Percentiles rank a stretch among this genome's conserved stretches.
phyloP scores from a whole-genome alignment of 1,139 yeast species.

The Blastobotrys capitulatus region DNA sequence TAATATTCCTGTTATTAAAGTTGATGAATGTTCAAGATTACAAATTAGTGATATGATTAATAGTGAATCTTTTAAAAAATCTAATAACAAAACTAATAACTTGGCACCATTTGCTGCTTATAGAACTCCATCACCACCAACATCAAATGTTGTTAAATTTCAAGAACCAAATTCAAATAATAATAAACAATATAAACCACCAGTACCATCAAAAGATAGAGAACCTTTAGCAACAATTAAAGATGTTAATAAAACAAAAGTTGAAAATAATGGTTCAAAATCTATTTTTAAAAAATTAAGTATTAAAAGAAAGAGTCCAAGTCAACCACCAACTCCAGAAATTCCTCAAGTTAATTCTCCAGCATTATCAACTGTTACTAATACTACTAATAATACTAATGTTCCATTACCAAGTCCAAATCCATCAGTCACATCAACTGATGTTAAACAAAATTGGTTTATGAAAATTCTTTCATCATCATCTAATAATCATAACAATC shows the following conservation, averaged over 20 bases:
- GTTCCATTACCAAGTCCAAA: background rate
- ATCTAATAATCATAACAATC: background rate
- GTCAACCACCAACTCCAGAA: slow-evolving; percentile 9
- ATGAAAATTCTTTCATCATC: slow-evolving; percentile 30
- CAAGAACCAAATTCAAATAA: background rate
- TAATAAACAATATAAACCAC: slow-evolving; percentile 3
- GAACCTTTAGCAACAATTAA: background rate
- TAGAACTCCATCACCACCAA: slow-evolving; percentile 6
- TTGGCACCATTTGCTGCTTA: slow-evolving; percentile 4
- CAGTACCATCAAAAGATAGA: background rate
- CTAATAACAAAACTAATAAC: background rate
- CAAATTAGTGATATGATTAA: slow-evolving; percentile 26
- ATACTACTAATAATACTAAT: background rate
- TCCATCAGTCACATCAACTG: slow-evolving; percentile 7
- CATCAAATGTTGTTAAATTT: background rate
- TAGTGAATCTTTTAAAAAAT: slow-evolving; percentile 25
- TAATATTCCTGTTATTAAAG: background rate
- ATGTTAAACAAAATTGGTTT: slow-evolving; percentile 37
- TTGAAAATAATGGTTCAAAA: background rate
- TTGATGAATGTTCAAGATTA: slow-evolving; percentile 16
- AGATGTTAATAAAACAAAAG: background rate
- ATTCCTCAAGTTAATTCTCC: background rate
- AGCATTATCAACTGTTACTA: too few relatives aligned
- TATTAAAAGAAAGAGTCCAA: background rate
- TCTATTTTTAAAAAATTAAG: slow-evolving; percentile 8